Percentiles rank a stretch among this genome's conserved stretches.
Evolutionary conservation across 1,284 basidiomycete species (phyloP).

Genomic region (Ustilago esculenta): DNA sequence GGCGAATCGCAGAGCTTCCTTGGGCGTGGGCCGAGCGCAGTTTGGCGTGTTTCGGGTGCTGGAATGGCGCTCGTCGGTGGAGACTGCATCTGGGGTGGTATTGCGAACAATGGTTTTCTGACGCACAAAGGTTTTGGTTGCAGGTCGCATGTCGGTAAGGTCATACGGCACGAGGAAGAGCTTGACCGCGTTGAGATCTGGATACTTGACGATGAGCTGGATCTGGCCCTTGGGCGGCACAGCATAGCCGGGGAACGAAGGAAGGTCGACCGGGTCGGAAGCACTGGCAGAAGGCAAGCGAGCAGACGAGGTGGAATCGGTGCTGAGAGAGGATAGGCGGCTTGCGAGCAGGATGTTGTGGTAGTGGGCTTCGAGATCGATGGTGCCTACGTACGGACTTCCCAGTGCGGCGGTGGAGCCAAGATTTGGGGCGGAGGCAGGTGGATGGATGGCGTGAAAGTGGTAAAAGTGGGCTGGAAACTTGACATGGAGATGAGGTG

Average conservation of each 20-base stretch:
- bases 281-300: neutral
- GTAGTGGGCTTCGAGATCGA: slow-evolving; percentile 67
- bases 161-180: slow-evolving; percentile 71
- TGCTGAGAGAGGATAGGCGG: slow-evolving; percentile 4
- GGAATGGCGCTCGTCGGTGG: neutral
- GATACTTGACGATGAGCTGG: slow-evolving; percentile 70
- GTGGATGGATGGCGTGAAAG: slow-evolving; percentile 29
- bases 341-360: slow-evolving; percentile 21
- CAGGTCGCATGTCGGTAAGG: slow-evolving; percentile 66
- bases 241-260: slow-evolving; percentile 70
- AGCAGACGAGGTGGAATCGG: neutral
- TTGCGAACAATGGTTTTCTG: slow-evolving; percentile 44
- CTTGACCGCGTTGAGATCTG: slow-evolving; percentile 68
- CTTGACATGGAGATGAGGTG: slow-evolving; percentile 63
- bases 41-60: neutral
- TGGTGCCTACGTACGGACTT: slow-evolving; percentile 67
- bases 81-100: neutral
- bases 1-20: slow-evolving; percentile 58
- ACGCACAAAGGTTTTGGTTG: slow-evolving; percentile 58
- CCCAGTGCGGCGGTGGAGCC: slow-evolving; percentile 39
- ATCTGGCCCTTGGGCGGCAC: slow-evolving; percentile 70
- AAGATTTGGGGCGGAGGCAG: slow-evolving; percentile 1
- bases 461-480: slow-evolving; percentile 67
- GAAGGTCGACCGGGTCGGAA: slow-evolving; percentile 6
- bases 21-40: slow-evolving; percentile 3